A percentile compares a stretch with the other conserved stretches of the same genome.
Conservation (phyloP, 2,329 filamentous ascomycete genomes). For the Tolypocladium pustulatum region DNA sequence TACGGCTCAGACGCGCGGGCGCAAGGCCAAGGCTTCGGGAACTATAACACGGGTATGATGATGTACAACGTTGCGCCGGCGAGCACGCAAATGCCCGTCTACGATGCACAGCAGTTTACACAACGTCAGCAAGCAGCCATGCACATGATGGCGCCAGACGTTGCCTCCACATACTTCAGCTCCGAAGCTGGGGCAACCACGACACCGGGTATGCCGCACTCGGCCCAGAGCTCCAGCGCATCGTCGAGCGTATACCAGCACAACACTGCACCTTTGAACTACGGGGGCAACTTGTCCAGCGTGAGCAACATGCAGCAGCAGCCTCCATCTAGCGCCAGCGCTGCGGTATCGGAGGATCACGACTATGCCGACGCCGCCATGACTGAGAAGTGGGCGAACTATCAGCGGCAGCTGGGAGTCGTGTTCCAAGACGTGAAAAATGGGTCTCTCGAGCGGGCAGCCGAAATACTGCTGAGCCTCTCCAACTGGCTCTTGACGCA, state of each 20-base stretch:
- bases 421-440: conserved; percentile 63
- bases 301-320: conserved; percentile 33
- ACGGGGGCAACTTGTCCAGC: conserved; percentile 34
- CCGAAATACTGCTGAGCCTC: conserved; percentile 40
- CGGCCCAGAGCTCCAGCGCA: conserved; percentile 34
- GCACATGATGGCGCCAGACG: conserved; percentile 49
- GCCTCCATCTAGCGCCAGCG: conserved; percentile 6
- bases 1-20: conserved; percentile 54
- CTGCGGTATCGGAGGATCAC: conserved; percentile 39
- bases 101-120: conserved; percentile 68
- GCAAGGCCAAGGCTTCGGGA: conserved; percentile 42
- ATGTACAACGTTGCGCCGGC: conserved; percentile 70
- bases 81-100: conserved; percentile 52
- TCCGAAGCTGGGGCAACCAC: conserved; percentile 33
- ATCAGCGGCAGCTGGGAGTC: conserved; percentile 48
- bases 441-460: conserved; percentile 37
- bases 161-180: conserved; percentile 61
- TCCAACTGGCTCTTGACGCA: conserved; percentile 47
- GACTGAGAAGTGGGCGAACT: conserved; percentile 59
- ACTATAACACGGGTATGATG: conserved; percentile 55
- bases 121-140: conserved; percentile 66
- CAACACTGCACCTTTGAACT: conserved; percentile 47
- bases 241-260: conserved; percentile 56
- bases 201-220: conserved; percentile 41
- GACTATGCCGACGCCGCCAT: conserved; percentile 47